A percentile compares a stretch with the other conserved stretches of the same genome.
Conservation (phyloP, 164 flowering plant genomes). For the Vitis labrusca region DNA sequence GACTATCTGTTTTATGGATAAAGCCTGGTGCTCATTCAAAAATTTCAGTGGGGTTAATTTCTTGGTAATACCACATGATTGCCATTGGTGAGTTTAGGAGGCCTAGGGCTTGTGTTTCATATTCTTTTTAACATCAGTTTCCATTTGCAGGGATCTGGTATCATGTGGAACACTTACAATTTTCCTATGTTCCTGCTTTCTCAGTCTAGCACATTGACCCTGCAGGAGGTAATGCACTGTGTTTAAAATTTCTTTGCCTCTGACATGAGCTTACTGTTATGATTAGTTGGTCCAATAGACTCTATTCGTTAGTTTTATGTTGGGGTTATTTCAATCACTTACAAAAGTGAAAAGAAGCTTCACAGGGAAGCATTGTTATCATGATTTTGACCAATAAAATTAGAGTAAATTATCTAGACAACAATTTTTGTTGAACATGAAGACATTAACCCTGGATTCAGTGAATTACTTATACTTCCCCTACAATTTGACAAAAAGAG, state of each 20-base stretch:
- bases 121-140: conserved; percentile 3
- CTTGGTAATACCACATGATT: background rate
- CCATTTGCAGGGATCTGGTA: conserved; percentile 78
- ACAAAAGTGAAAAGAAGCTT: background rate
- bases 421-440: background rate
- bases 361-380: background rate
- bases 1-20: background rate
- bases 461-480: background rate
- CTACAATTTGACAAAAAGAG: background rate
- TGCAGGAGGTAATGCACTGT: conserved; percentile 56
- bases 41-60: background rate
- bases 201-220: conserved; percentile 37
- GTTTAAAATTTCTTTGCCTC: background rate
- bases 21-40: background rate
- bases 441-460: background rate
- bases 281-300: background rate
- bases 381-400: background rate
- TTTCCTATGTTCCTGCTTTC: conserved; percentile 89
- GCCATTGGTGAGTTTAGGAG: background rate
- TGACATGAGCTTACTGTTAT: background rate
- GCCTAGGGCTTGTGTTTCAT: background rate
- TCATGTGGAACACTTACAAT: conserved; percentile 73
- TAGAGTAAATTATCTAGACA: background rate
- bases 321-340: background rate
- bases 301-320: background rate